Conservation (phyloP, 2,329 filamentous ascomycete species). For the Pyrenophora graminea region DNA sequence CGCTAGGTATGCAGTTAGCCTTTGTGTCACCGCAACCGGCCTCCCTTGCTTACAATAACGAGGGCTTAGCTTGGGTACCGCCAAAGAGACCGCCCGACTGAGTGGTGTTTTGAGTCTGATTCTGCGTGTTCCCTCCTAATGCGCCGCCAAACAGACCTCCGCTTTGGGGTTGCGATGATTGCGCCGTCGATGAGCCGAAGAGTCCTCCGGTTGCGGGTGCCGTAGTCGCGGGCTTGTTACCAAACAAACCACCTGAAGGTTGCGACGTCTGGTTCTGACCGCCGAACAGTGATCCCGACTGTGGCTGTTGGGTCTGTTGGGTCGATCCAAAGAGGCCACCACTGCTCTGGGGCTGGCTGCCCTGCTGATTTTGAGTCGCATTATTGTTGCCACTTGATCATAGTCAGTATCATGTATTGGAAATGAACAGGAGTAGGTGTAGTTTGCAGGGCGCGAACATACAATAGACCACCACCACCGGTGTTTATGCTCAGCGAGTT, state of each 20-base stretch:
- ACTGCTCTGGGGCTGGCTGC: constrained; percentile 33
- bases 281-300: constrained; percentile 33
- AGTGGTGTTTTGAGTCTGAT: constrained; percentile 25
- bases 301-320: constrained; percentile 29
- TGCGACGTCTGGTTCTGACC: constrained; percentile 25
- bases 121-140: constrained; percentile 34
- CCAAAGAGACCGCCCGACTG: constrained; percentile 44
- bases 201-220: constrained; percentile 36
- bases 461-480: constrained; percentile 51
- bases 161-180: constrained; percentile 31
- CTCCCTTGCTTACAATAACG: constrained; percentile 43
- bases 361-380: constrained; percentile 33
- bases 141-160: constrained; percentile 43
- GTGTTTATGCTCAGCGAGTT: constrained; percentile 62
- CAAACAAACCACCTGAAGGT: constrained; percentile 43
- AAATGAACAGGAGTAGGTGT: neutral
- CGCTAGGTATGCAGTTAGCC: constrained; percentile 41
- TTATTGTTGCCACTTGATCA: constrained; percentile 38
- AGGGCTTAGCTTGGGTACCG: constrained; percentile 37
- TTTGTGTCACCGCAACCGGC: constrained; percentile 15
- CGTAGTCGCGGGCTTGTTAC: constrained; percentile 40
- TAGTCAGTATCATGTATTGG: constrained; percentile 26
- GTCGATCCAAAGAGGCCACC: constrained; percentile 36
- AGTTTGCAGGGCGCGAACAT: constrained; percentile 27
- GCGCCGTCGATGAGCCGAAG: constrained; percentile 42